Base-by-base conservation (phyloP, 768 basidiomycete genomes). In the Podaxis rugospora region DNA sequence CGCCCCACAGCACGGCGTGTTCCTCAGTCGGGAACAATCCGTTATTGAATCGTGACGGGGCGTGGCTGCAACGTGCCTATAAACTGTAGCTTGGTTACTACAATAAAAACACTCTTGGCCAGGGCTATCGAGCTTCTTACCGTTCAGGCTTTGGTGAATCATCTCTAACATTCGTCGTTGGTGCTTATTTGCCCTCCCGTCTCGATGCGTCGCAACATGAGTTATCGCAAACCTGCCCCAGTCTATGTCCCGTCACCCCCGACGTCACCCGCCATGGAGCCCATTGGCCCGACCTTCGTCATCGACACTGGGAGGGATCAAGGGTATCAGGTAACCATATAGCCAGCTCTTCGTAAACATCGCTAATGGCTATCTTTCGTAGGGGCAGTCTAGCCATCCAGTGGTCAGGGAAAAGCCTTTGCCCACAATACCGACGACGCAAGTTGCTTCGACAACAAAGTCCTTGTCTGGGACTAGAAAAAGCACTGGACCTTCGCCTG, bases 141-240 rank as follows among this genome's bases (percentile, higher is more conserved):
- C 47, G 54, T 42, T 54, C 55, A 42, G 50, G 11, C 58, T 63
- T 39, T 47, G n/a, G 27, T 51, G 53, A 40, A 51, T 55, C 57
- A 35, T 39, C 60, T 59, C 56, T 53, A 28, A 50, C 35, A 59
- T 56, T 51, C 44, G 35, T 36, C 56, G 49, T 46, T 52, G 27
- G 16, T 39, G 13, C 44, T 54, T n/a, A 28, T 21, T 14, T 5
- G 35, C 25, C 18, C 47, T 32, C n/a, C 10, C 5, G 32, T 21
- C 10, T 10, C n/a, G 53, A 73, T 78, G 74, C 72, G 69, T 57
- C 75, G 75, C 50, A 71, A 72, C 66, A 83, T 83, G 81, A 87
- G 83, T 70, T 85, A 87, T 70, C 79, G 88, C 56, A 90, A 90
- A 69, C 89, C 89, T 35, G 87, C 83, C 42, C 89, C 89, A 2